phyloP scores from a whole-genome alignment of 345 rosid genomes.

The Barbarea vulgaris region DNA sequence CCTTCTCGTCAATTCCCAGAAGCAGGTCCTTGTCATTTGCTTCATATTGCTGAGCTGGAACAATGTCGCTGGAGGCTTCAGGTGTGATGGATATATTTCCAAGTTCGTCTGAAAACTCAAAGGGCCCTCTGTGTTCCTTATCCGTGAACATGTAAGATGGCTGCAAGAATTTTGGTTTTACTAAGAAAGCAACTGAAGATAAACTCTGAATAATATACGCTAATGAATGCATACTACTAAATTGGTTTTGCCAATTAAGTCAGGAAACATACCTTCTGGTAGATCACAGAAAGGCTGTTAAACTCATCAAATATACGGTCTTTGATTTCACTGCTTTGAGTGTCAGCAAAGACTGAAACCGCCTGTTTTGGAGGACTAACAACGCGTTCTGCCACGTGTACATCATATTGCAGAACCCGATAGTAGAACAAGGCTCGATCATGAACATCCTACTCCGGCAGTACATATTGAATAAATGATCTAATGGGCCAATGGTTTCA shows the following conservation, averaged over 20 bases:
- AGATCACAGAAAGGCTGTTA: constrained; percentile 90
- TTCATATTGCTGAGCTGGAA: constrained; percentile 69
- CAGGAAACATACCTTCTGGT: constrained; percentile 70
- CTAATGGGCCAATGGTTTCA: constrained; percentile 1
- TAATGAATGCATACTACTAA: constrained; percentile 4
- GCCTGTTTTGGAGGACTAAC: constrained; percentile 99
- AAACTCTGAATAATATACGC: constrained; percentile 10
- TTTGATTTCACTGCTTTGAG: constrained; percentile 93
- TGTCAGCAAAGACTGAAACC: constrained; percentile 96
- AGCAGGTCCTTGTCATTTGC: constrained; percentile 94
- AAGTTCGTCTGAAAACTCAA: constrained; percentile 84
- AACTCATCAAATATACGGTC: constrained; percentile 97
- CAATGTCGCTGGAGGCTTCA: constrained; percentile 59
- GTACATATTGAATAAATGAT: constrained; percentile 18
- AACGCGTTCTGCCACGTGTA: constrained; percentile 74
- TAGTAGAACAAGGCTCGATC: constrained; percentile 97
- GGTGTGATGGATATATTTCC: constrained; percentile 66
- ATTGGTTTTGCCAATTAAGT: background rate
- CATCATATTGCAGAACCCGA: constrained; percentile 79
- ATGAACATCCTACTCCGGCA: constrained; percentile 85
- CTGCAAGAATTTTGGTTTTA: constrained; percentile 52
- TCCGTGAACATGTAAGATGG: constrained; percentile 98
- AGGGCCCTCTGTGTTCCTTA: constrained; percentile 91
- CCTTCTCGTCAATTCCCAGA: constrained; percentile 75
- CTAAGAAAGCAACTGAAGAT: constrained; percentile 5